phyloP scores from a whole-genome alignment of 1,139 yeast species.

The Hansenula lynferdii region DNA sequence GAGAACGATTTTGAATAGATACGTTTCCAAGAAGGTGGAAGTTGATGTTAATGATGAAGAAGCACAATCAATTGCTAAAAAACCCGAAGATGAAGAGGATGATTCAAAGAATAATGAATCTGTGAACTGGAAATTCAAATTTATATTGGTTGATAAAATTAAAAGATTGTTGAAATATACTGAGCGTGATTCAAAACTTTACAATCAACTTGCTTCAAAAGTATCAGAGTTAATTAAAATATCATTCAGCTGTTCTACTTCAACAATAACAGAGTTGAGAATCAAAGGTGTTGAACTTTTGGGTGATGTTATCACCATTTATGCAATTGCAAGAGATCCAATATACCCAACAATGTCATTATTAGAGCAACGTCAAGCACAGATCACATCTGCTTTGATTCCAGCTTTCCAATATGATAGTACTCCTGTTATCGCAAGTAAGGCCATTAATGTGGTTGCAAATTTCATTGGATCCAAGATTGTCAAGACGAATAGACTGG shows the following conservation, averaged over 20 bases:
- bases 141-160: constrained; percentile 49
- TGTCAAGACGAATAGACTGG: constrained; percentile 42
- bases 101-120: constrained; percentile 22
- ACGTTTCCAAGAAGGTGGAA: constrained; percentile 18
- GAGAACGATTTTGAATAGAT: constrained; percentile 16
- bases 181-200: constrained; percentile 34
- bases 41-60: constrained; percentile 37
- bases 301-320: constrained; percentile 48
- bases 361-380: constrained; percentile 92
- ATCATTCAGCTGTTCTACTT: constrained; percentile 82
- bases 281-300: constrained; percentile 63
- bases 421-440: constrained; percentile 67
- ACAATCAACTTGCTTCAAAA: constrained; percentile 40
- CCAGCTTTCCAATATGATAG: constrained; percentile 84
- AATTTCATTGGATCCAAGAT: constrained; percentile 61
- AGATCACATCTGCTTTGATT: constrained; percentile 81
- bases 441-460: constrained; percentile 77
- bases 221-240: constrained; percentile 73
- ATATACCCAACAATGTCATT: constrained; percentile 67
- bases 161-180: constrained; percentile 44
- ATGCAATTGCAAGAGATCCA: constrained; percentile 59
- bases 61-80: constrained; percentile 36
- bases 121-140: constrained; percentile 25
- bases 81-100: constrained; percentile 24
- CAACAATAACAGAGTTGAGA: constrained; percentile 58